Evolutionary conservation across 2,329 filamentous ascomycete species (phyloP).

Genomic region (Escovopsis sp.): DNA sequence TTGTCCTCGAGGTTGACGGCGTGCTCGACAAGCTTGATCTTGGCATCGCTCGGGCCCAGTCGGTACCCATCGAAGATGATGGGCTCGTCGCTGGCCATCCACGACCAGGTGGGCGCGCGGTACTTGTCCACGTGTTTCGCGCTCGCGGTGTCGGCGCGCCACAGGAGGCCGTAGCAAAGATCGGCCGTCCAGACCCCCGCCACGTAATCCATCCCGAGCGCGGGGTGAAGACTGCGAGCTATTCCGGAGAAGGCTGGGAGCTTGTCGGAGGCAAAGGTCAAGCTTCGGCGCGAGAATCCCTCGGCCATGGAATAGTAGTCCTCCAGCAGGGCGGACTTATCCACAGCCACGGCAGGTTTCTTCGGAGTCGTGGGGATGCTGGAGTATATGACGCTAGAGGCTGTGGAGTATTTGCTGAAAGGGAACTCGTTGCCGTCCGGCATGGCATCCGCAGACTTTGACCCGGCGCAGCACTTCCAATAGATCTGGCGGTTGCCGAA

Average conservation of each 20-base stretch:
- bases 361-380: background rate
- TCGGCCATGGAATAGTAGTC: constrained; percentile 1
- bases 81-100: background rate
- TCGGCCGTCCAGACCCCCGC: constrained; percentile 2
- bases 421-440: background rate
- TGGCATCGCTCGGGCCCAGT: background rate
- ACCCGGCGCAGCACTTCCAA: background rate
- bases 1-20: background rate
- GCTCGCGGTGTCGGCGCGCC: background rate
- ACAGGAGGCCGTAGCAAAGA: background rate
- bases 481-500: constrained; percentile 3
- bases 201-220: constrained; percentile 1
- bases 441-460: constrained; percentile 1
- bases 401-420: background rate
- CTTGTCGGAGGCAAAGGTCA: constrained; percentile 2
- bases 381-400: background rate
- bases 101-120: constrained; percentile 3
- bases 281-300: background rate
- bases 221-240: background rate
- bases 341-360: background rate
- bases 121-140: background rate
- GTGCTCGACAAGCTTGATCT: background rate
- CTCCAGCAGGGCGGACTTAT: background rate
- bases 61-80: background rate
- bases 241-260: constrained; percentile 1